Percentiles rank a stretch among this genome's conserved stretches.
Evolutionary conservation across 106 monocot genomes (phyloP).

Genomic region (Phalaenopsis equestris): DNA sequence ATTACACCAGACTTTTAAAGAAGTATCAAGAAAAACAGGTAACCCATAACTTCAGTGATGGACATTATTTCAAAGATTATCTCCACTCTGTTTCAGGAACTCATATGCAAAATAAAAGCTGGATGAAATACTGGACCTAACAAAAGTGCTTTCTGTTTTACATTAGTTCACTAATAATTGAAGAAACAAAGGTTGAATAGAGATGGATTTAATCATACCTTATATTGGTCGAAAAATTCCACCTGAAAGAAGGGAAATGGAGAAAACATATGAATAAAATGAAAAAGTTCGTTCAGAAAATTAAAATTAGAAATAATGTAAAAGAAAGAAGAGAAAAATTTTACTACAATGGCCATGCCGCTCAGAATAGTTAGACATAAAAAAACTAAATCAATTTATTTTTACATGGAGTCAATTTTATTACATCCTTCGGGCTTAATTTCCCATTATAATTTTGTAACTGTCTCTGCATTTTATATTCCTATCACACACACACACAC

Average conservation of each 20-base stretch:
- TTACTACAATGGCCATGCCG: background rate
- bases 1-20: background rate
- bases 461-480: no score
- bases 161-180: background rate
- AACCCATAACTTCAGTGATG: background rate
- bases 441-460: no score
- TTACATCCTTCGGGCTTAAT: background rate
- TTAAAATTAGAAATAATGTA: background rate
- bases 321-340: background rate
- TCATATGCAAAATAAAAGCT: background rate
- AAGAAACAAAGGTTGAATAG: background rate
- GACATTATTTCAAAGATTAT: background rate
- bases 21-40: background rate
- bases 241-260: slow-evolving; percentile 49
- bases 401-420: background rate
- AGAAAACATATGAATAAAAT: background rate
- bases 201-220: slow-evolving; percentile 41
- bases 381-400: background rate
- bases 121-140: background rate
- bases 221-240: slow-evolving; percentile 87
- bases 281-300: no score
- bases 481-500: no score
- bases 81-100: background rate
- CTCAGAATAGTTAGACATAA: background rate
- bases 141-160: background rate